Evolutionary conservation across 208 protist species (phyloP), one percentile per base, ranked within the genome.

Genomic region (Crithidia bombi): DNA sequence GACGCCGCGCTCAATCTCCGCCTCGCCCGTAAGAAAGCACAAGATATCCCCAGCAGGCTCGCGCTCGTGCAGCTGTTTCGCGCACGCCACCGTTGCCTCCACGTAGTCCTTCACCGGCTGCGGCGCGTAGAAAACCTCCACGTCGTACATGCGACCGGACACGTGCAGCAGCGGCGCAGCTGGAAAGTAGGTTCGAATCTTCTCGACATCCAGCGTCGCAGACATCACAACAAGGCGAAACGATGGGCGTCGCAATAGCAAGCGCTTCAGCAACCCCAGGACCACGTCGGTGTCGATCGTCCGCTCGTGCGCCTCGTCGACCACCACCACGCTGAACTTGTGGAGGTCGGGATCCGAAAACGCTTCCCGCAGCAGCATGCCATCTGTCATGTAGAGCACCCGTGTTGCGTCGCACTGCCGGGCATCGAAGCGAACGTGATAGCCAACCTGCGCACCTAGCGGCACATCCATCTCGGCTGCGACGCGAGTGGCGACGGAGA

Each of bases 291-390:
- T 99, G 81, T 98, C 82, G 38, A 99, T 92, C 7, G 98, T 99
- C 28, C 99, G 86, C 87, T 99, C 99, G 77, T 99, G 99, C 9
- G 98, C 99, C 85, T 99, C 99, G 81, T 99, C 99, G 0, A 99
- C 89, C 41, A 99, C 98, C 35, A 99, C 90, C 3, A 98, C 88
- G 49, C 83, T 86, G 86, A 99, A 99, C 23, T 87, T 61, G 7
- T 21, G 54, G 3, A 99, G 68, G n/a, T 94, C 58, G 9, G 82
- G 67, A 73, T 99, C 98, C 23, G 73, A 28, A 35, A 72, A 67
- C 25, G 74, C 74, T 81, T 99, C 98, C 35, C 98, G 92, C 33
- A 99, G 82, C 30, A 99, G 80, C 93, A 99, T 99, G 81, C 98
- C 98, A 83, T 99, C 98, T 9, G 99, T 99, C 86, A 99, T 96